Percentiles rank a stretch among this genome's conserved stretches.
phyloP scores from a whole-genome alignment of 306 rosid species.

The Cotoneaster glaucophyllus region DNA sequence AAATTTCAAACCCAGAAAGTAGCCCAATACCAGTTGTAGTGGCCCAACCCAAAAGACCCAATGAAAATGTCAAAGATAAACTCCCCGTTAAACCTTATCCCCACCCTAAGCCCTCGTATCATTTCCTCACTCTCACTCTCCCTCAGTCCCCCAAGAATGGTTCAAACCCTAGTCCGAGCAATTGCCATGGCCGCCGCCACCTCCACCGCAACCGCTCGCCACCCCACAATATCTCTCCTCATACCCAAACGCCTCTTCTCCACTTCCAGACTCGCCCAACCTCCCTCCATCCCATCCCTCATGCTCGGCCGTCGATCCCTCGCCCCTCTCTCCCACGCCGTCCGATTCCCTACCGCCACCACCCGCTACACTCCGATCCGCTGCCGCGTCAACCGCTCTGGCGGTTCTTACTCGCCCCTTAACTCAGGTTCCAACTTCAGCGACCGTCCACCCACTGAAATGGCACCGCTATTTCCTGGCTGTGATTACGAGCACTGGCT shows the following conservation, averaged over 20 bases:
- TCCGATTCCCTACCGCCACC: slow-evolving; percentile 6
- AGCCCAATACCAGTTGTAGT: background rate
- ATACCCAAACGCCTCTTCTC: slow-evolving; percentile 37
- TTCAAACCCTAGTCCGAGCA: slow-evolving; percentile 44
- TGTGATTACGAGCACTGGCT: slow-evolving; percentile 98
- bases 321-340: slow-evolving; percentile 39
- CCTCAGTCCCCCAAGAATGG: slow-evolving; percentile 27
- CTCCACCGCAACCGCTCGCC: slow-evolving; percentile 20
- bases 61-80: background rate
- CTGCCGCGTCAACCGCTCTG: slow-evolving; percentile 64
- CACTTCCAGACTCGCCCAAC: slow-evolving; percentile 23
- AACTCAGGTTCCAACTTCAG: slow-evolving; percentile 67
- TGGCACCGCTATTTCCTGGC: slow-evolving; percentile 97
- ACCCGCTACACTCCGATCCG: slow-evolving; percentile 45
- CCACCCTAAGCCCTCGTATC: background rate
- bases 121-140: background rate
- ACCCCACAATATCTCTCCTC: slow-evolving; percentile 15
- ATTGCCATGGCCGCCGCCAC: slow-evolving; percentile 25
- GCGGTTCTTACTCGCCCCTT: slow-evolving; percentile 69
- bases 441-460: slow-evolving; percentile 88
- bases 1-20: background rate
- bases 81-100: background rate
- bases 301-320: slow-evolving; percentile 32
- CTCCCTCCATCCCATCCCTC: slow-evolving; percentile 30
- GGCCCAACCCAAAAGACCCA: background rate